These are phyloP conservation scores for Tricholoma furcatifolium DNA, from an alignment of 768 basidiomycete genomes.

Conservation along the genomic window DNA sequence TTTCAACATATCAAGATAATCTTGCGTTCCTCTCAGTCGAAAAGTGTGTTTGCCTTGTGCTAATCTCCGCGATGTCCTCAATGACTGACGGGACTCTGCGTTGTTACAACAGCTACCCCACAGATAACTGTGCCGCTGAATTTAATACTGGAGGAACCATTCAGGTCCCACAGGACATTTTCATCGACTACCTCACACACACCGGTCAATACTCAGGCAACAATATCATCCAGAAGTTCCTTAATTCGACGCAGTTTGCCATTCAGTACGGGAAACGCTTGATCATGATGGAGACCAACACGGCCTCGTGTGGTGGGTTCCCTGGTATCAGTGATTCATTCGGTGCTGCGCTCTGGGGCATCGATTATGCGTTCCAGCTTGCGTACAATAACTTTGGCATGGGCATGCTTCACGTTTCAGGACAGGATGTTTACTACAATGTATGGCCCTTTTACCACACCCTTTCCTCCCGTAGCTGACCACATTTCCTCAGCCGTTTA, in stretches of 20 bases:
- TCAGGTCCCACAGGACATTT: slow-evolving; percentile 42
- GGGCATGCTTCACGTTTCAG: slow-evolving; percentile 53
- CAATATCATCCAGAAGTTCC: slow-evolving; percentile 49
- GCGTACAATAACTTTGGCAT: slow-evolving; percentile 51
- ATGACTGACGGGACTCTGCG: neutral
- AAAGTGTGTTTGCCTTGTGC: neutral
- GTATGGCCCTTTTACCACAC: slow-evolving; percentile 24
- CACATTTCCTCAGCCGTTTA: too few relatives aligned
- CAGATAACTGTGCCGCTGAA: slow-evolving; percentile 56
- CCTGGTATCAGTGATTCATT: slow-evolving; percentile 59
- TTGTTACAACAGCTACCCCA: slow-evolving; percentile 42
- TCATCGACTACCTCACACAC: slow-evolving; percentile 64
- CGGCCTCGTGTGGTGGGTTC: slow-evolving; percentile 68
- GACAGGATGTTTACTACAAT: slow-evolving; percentile 64
- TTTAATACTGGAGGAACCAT: slow-evolving; percentile 37
- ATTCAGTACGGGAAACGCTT: slow-evolving; percentile 40
- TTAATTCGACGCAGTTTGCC: slow-evolving; percentile 45
- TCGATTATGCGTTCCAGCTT: slow-evolving; percentile 60
- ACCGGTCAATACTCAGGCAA: slow-evolving; percentile 33
- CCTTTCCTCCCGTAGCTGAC: neutral
- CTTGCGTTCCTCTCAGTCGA: slow-evolving; percentile 23
- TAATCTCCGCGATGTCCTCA: neutral
- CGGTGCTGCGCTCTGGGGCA: slow-evolving; percentile 59
- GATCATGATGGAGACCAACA: slow-evolving; percentile 70
- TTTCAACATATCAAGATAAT: slow-evolving; percentile 34